Evolutionary conservation across 805 yeast genomes (phyloP).

Genomic region (Candida pini): DNA sequence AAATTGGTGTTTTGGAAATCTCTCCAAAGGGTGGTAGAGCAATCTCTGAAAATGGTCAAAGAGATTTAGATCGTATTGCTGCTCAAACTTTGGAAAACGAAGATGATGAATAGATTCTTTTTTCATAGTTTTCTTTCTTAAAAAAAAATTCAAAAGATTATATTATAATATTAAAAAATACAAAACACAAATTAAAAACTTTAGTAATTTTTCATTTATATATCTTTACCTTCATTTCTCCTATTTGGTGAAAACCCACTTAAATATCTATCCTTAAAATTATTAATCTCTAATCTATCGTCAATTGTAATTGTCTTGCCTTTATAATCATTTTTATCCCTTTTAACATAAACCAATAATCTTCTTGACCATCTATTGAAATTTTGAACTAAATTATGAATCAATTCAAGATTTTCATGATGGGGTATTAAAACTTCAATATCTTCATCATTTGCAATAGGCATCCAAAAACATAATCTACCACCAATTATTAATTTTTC

Average conservation of each 20-base stretch:
- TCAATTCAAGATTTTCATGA: constrained; percentile 65
- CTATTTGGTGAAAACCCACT: constrained; percentile 41
- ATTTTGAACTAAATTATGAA: constrained; percentile 75
- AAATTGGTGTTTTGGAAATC: constrained; percentile 94
- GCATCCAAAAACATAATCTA: constrained; percentile 94
- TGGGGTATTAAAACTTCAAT: constrained; percentile 61
- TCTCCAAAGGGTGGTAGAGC: constrained; percentile 99
- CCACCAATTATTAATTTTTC: constrained; percentile 68
- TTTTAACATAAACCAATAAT: constrained; percentile 70
- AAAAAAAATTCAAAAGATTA: constrained; percentile 1
- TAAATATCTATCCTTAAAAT: constrained; percentile 77
- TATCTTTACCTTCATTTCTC: constrained; percentile 19
- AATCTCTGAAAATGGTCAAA: constrained; percentile 98
- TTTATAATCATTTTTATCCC: constrained; percentile 41
- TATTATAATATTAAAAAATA: not conserved
- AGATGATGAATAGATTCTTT: constrained; percentile 45
- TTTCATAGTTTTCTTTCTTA: constrained; percentile 1
- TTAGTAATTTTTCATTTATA: not conserved
- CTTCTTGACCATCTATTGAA: constrained; percentile 94
- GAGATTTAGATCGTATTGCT: constrained; percentile 99
- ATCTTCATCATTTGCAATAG: constrained; percentile 83
- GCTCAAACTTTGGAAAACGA: constrained; percentile 96
- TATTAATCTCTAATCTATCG: constrained; percentile 42
- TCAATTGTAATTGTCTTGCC: constrained; percentile 42
- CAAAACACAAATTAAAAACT: not conserved